These are phyloP conservation scores for Linaria vulgaris DNA, from an alignment of 257 asterid species.

Conservation along the genomic window DNA sequence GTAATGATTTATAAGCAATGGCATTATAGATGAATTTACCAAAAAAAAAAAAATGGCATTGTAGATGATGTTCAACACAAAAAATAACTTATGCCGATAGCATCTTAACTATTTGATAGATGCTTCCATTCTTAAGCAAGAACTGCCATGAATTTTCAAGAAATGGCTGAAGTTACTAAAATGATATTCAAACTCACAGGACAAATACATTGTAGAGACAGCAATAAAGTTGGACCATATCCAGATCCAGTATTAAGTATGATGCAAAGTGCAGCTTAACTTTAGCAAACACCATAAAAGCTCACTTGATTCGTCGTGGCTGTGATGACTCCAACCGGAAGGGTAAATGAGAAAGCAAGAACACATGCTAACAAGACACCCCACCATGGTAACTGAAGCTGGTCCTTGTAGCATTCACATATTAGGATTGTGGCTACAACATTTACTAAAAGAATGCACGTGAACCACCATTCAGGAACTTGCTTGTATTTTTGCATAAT, in stretches of 20 bases:
- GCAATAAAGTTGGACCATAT: neutral
- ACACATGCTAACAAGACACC: constrained; percentile 84
- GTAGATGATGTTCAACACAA: neutral
- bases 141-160: neutral
- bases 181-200: neutral
- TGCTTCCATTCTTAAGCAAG: neutral
- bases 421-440: constrained; percentile 61
- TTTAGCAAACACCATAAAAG: neutral
- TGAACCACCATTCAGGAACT: constrained; percentile 98
- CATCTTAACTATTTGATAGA: neutral
- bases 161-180: neutral
- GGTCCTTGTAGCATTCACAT: constrained; percentile 60
- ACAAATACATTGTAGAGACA: constrained; percentile 13
- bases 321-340: constrained; percentile 83
- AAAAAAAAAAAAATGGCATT: neutral
- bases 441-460: constrained; percentile 53
- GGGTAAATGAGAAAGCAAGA: constrained; percentile 83
- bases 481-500: constrained; percentile 79
- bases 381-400: constrained; percentile 99
- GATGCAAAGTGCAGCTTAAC: too few species aligned
- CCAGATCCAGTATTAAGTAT: neutral
- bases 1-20: neutral
- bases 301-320: constrained; percentile 91
- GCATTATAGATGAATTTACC: neutral
- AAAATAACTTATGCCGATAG: neutral